These are phyloP conservation scores for Globisporangium cylindrosporum DNA, from an alignment of 352 stramenopile genomes.

Conservation along the genomic window DNA sequence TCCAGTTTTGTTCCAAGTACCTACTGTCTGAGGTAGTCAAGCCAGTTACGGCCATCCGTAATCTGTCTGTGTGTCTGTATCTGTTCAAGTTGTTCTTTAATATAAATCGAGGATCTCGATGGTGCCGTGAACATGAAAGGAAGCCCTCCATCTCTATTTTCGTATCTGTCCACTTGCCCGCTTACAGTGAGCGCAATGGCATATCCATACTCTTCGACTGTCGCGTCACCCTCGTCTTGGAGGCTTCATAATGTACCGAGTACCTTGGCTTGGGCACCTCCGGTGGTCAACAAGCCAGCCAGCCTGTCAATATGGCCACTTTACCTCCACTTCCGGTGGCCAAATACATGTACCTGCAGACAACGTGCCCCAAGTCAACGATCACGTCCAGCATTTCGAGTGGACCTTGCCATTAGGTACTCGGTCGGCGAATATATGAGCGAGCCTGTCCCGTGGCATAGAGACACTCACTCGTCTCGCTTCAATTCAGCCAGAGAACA, in stretches of 20 bases:
- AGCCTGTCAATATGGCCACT: too few species aligned
- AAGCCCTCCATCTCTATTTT: background rate
- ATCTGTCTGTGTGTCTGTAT: background rate
- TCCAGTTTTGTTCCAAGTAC: background rate
- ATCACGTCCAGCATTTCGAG: background rate
- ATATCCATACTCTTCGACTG: background rate
- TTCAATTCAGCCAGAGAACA: background rate
- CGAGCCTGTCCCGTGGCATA: background rate
- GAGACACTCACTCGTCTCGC: background rate
- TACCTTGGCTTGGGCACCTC: background rate
- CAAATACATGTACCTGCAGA: too few species aligned
- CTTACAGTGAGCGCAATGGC: too few species aligned
- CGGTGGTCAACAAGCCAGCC: background rate
- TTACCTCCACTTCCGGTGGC: background rate
- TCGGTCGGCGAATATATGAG: too few species aligned
- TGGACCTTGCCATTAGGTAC: too few species aligned
- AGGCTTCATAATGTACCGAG: background rate
- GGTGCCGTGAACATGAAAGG: background rate
- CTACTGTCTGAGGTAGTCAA: background rate
- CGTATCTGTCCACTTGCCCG: too few species aligned
- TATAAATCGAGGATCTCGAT: conserved; percentile 7
- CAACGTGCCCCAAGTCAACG: too few species aligned
- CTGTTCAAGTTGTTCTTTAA: background rate
- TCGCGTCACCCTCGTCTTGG: background rate
- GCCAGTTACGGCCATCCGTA: background rate